phyloP scores from a whole-genome alignment of 176 grass and related monocot species.

The Chloris gayana region DNA sequence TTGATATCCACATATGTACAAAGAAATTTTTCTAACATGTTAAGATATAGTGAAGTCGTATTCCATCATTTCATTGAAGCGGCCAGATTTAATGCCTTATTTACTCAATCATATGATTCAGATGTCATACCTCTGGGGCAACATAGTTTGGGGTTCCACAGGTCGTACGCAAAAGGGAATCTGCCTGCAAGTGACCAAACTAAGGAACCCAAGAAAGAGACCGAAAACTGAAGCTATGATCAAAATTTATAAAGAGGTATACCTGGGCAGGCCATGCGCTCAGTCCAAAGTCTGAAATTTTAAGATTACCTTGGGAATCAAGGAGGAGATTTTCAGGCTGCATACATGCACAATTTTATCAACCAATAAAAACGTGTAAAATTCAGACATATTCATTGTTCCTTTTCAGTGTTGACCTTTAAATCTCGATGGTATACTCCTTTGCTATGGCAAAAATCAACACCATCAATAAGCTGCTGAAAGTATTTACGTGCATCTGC shows the following conservation, averaged over 20 bases:
- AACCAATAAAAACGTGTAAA: conserved; percentile 35
- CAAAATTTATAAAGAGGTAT: conserved; percentile 36
- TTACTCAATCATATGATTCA: conserved; percentile 31
- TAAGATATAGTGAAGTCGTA: conserved; percentile 1
- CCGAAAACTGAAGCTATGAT: background rate
- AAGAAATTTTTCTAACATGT: conserved; percentile 5
- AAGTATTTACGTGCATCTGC: conserved; percentile 88
- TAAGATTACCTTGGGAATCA: conserved; percentile 94
- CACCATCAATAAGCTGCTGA: conserved; percentile 97
- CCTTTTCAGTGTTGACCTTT: conserved; percentile 54
- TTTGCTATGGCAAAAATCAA: conserved; percentile 91
- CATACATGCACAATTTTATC: conserved; percentile 41
- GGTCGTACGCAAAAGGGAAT: conserved; percentile 70
- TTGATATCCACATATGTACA: conserved; percentile 26
- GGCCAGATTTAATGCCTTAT: conserved; percentile 22
- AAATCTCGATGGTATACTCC: conserved; percentile 96
- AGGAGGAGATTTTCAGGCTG: conserved; percentile 99
- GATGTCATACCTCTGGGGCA: conserved; percentile 81
- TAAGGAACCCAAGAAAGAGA: conserved; percentile 25
- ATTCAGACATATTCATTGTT: conserved; percentile 25
- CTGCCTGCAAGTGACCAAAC: conserved; percentile 61
- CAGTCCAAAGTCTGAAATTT: conserved; percentile 99
- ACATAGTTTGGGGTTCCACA: conserved; percentile 99
- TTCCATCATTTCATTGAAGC: conserved; percentile 20
- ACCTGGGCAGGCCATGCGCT: conserved; percentile 93